Conservation (phyloP, 139 green algal genomes). For the Chlamydomonas incerta region DNA sequence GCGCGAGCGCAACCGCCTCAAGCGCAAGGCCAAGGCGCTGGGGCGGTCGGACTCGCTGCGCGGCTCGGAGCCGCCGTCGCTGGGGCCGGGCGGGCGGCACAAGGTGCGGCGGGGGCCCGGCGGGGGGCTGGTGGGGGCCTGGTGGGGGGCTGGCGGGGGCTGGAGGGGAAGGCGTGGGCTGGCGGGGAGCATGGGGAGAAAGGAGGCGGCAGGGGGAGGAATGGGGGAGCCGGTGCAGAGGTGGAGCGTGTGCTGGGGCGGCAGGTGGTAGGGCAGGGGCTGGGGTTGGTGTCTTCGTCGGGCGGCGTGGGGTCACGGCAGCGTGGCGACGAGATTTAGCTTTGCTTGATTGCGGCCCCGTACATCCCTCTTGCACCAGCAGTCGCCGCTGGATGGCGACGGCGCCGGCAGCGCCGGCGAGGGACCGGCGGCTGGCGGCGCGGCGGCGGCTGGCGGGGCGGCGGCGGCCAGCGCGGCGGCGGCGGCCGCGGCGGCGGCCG, state of each 20-base stretch:
- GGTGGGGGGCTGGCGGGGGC: too few relatives aligned
- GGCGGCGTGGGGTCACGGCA: too few relatives aligned
- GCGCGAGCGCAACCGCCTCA: conserved; percentile 87
- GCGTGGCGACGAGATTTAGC: too few relatives aligned
- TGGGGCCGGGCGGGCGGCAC: neutral
- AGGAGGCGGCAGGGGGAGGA: too few relatives aligned
- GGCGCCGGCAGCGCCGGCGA: neutral
- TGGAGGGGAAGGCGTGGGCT: too few relatives aligned
- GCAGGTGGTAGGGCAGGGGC: too few relatives aligned
- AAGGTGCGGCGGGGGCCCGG: conserved; percentile 3
- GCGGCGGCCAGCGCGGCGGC: neutral
- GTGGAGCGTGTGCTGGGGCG: too few relatives aligned
- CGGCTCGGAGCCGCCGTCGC: neutral
- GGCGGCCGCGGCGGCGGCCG: too few relatives aligned
- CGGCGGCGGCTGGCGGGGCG: neutral
- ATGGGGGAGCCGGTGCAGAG: too few relatives aligned
- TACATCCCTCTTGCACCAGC: neutral
- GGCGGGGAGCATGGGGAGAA: too few relatives aligned
- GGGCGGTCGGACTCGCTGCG: conserved; percentile 40
- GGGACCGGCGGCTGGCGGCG: neutral
- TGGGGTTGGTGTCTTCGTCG: too few relatives aligned
- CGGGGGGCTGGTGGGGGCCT: neutral
- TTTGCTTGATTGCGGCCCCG: too few relatives aligned
- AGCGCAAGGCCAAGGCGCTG: conserved; percentile 83
- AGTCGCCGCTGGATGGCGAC: conserved; percentile 11